Evolutionary conservation across 306 rosid species (phyloP), one percentile per base, ranked within the genome.

Genomic region (Lablab purpureus): DNA sequence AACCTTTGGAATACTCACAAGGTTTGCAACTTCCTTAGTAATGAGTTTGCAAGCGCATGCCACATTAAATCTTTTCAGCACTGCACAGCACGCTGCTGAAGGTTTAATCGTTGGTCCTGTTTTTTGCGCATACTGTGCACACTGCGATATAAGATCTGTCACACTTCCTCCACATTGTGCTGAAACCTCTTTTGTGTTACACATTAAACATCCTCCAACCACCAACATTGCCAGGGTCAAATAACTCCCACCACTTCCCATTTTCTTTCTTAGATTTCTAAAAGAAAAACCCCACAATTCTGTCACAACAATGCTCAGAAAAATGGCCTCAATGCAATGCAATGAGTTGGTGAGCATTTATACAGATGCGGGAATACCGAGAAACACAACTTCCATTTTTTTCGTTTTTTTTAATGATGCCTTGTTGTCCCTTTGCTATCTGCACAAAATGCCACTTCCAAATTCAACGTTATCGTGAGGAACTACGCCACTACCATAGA

Each of bases 71-170:
- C 1, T 34, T 46, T 5, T 80, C 40, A 89, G 0, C 45, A 0
- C 92, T 3, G 64, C 34, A 49, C 90, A 89, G 13, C 92, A 89
- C 4, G 12, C 81, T 8, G 49, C 15, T 17, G 88, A 89, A 46
- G 92, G 92, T 4, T 7, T 74, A 36, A 62, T 10, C 1, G 0
- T 1, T 1, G 92, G 87, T 21, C 90, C 92, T 0, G 49, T 0
- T 62, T 84, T 87, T 12, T 52, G n/a, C 46, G 85, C 90, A 52
- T 18, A 87, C 19, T 51, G 5, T 9, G 67, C 9, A 12, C 88
- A 86, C 28, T 82, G 41, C 0, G 83, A 7, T 60, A 82, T 56
- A 28, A 71, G 32, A 1, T 30, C 70, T 1, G 71, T 14, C 30
- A 81, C 2, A 12, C 63, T 66, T 27, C 67, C 87, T 13, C 85